Conservation (phyloP, 2,329 filamentous ascomycete genomes). For the Acephala macrosclerotiorum region DNA sequence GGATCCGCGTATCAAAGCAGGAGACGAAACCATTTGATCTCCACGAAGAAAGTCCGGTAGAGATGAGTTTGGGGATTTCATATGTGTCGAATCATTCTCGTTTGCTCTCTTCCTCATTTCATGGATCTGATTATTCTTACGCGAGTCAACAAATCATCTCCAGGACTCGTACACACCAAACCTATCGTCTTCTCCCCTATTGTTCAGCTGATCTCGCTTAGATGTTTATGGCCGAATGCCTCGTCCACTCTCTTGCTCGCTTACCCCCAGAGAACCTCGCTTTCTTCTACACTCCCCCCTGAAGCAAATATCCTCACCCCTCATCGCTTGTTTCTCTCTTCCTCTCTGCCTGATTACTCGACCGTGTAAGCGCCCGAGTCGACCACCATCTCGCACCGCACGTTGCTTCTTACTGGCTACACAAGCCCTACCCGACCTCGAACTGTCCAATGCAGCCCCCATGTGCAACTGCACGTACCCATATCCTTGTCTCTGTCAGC, state of each 20-base stretch:
- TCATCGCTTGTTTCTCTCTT: conserved; percentile 13
- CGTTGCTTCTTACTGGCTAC: conserved; percentile 23
- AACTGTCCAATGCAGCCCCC: conserved; percentile 4
- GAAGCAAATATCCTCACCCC: not conserved
- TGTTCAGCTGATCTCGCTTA: conserved; percentile 5
- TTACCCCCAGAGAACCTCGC: not conserved
- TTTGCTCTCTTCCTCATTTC: not conserved
- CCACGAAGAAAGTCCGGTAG: not conserved
- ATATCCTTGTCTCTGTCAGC: not conserved
- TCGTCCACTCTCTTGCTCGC: not conserved
- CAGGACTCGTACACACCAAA: not conserved
- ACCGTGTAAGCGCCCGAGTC: conserved; percentile 16
- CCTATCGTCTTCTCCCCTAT: conserved; percentile 1
- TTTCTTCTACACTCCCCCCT: not conserved
- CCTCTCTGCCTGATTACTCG: conserved; percentile 9
- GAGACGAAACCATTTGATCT: conserved; percentile 6
- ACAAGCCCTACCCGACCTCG: conserved; percentile 31
- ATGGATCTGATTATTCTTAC: not conserved
- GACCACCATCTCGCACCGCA: conserved; percentile 1
- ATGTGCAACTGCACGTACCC: not conserved
- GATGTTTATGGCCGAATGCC: not conserved
- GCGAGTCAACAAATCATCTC: not conserved
- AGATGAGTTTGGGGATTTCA: not conserved
- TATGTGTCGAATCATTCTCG: not conserved
- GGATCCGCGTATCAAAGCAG: not conserved